These are phyloP conservation scores for Blastobotrys petasosporus DNA, from an alignment of 1,139 yeast genomes.

Conservation along the genomic window DNA sequence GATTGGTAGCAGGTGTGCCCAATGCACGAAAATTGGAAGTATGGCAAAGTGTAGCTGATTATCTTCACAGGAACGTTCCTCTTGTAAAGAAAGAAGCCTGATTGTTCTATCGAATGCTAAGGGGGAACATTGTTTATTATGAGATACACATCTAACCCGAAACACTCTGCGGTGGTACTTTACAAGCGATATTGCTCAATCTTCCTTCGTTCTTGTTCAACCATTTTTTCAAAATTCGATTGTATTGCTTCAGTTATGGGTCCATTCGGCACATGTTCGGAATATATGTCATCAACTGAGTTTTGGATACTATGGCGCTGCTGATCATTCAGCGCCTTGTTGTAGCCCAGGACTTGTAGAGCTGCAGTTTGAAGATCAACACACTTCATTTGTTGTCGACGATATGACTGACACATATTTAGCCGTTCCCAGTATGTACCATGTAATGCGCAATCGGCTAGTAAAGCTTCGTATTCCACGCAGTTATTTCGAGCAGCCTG, in stretches of 20 bases:
- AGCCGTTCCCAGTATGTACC: conserved; percentile 27
- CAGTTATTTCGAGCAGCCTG: conserved; percentile 33
- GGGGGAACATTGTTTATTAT: not conserved
- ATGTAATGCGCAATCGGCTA: conserved; percentile 24
- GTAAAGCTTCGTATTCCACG: conserved; percentile 29
- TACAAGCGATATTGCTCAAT: conserved; percentile 7
- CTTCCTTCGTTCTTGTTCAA: conserved; percentile 15
- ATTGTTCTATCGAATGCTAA: no score
- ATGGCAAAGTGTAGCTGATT: conserved; percentile 42
- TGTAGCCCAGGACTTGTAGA: conserved; percentile 31
- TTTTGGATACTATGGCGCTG: conserved; percentile 29
- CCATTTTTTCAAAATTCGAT: conserved; percentile 20
- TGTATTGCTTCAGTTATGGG: conserved; percentile 23
- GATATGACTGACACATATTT: conserved; percentile 20
- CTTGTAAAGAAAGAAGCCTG: not conserved
- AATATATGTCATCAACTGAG: conserved; percentile 34
- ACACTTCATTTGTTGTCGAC: conserved; percentile 24
- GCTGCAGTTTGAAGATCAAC: conserved; percentile 34
- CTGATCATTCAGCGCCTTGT: conserved; percentile 23
- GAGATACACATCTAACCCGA: not conserved
- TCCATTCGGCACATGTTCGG: conserved; percentile 27
- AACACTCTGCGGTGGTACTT: not conserved
- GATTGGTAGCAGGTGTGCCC: conserved; percentile 56
- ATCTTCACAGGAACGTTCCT: conserved; percentile 14
- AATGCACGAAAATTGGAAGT: conserved; percentile 42